Base-by-base conservation (phyloP, 2,329 filamentous ascomycete genomes). In the Paracamarosporium sp. region DNA sequence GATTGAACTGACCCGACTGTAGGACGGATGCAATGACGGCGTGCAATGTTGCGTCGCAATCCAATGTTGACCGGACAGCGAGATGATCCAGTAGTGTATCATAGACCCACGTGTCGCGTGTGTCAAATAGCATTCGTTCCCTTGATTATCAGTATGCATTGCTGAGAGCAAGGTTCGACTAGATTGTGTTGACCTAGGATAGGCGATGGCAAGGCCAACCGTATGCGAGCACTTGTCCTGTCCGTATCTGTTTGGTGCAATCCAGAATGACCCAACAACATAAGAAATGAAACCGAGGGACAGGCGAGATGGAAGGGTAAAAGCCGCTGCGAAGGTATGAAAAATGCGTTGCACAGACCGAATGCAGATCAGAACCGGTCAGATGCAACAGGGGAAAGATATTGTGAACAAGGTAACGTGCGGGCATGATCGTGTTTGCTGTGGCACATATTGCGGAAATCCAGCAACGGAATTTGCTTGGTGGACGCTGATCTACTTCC, bases 11-110 rank as follows among this genome's bases (percentile, higher is more conserved):
- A 50, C 9, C 17, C 11, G 27, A 28, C 31, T 35, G 30, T 45
- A 24, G n/a, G 47, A 38, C 38, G 50, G 17, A 31, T 53, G 50
- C 40, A 53, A 45, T 35, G 24, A 38, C 25, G 17, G 33, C 15
- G 35, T 20, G 27, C 43, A 22, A 20, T 9, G 38, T 25, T 22
- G 27, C 25, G 15, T 3, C 15, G 13, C 25, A 22, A 11, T 46
- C 40, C 1, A 17, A n/a, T 3, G 27, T 11, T 12, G 15, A 20
- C 24, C 15, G 27, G 43, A 17, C 15, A 46, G 27, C 27, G 27
- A 46, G 6, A 44, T 12, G 12, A 12, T 9, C 8, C 35, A 38
- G 17, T n/a, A 15, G 17, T 2, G 15, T 38, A 17, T n/a, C n/a
- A n/a, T n/a, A n/a, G n/a, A n/a, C n/a, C n/a, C n/a, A n/a, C n/a